phyloP scores from a whole-genome alignment of 176 grass and related monocot species.

The Raddia distichophylla region DNA sequence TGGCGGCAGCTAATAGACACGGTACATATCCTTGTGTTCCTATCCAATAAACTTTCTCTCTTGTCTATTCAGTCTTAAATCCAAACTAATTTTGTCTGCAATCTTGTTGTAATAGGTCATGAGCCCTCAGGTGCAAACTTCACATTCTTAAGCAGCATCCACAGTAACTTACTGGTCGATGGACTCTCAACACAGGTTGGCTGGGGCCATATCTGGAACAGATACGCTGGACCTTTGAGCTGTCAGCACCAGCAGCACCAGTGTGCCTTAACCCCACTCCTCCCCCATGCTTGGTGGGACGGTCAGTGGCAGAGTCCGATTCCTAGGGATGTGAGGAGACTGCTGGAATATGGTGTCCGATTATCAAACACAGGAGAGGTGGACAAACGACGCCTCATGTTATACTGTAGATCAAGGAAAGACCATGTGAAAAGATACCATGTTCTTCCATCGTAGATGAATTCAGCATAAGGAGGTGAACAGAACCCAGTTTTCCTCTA shows the following conservation, averaged over 20 bases:
- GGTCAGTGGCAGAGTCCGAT: slow-evolving; percentile 72
- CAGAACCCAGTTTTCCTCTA: slow-evolving; percentile 27
- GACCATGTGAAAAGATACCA: slow-evolving; percentile 66
- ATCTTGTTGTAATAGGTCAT: slow-evolving; percentile 40
- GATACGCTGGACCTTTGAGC: slow-evolving; percentile 72
- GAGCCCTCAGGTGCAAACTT: slow-evolving; percentile 48
- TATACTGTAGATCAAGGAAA: slow-evolving; percentile 62
- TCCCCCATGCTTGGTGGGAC: slow-evolving; percentile 88
- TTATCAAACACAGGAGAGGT: slow-evolving; percentile 54
- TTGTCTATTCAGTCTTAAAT: not conserved
- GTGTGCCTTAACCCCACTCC: slow-evolving; percentile 68
- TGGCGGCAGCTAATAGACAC: slow-evolving; percentile 66
- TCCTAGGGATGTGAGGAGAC: slow-evolving; percentile 47
- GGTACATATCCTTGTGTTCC: slow-evolving; percentile 44
- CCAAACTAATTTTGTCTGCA: not conserved
- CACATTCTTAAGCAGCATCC: slow-evolving; percentile 88
- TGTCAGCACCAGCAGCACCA: slow-evolving; percentile 65
- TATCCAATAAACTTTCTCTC: not conserved
- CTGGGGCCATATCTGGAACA: slow-evolving; percentile 92
- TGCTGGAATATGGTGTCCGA: slow-evolving; percentile 58
- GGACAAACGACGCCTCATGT: slow-evolving; percentile 42
- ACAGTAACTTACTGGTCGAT: slow-evolving; percentile 61
- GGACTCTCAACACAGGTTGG: slow-evolving; percentile 70
- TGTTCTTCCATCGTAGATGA: slow-evolving; percentile 52
- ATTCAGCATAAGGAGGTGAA: not conserved